Evolutionary conservation across 345 rosid genomes (phyloP).

Genomic region (Linum lewisii): DNA sequence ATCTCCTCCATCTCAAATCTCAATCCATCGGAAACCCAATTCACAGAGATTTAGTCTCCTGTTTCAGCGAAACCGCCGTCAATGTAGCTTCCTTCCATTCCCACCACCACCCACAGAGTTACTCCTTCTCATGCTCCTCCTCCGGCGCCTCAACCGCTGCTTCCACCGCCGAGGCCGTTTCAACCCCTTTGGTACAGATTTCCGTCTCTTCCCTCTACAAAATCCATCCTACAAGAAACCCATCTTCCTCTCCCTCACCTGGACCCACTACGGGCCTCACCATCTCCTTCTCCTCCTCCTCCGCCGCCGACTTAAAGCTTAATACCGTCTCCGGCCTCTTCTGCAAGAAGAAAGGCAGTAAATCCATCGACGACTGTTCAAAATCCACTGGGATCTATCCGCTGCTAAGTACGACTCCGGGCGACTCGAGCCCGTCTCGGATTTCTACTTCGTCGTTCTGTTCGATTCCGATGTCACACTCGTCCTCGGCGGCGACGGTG

Average conservation of each 20-base stretch:
- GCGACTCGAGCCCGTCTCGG: slow-evolving; percentile 54
- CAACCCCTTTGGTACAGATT: slow-evolving; percentile 50
- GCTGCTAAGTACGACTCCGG: slow-evolving; percentile 42
- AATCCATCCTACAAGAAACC: slow-evolving; percentile 30
- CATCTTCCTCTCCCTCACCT: slow-evolving; percentile 30
- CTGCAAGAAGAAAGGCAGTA: slow-evolving; percentile 73
- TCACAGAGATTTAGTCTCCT: slow-evolving; percentile 82
- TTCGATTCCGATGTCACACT: slow-evolving; percentile 63
- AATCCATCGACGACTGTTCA: slow-evolving; percentile 46
- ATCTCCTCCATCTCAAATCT: not conserved
- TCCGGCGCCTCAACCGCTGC: slow-evolving; percentile 29
- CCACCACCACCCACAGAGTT: slow-evolving; percentile 40
- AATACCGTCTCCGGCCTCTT: slow-evolving; percentile 50
- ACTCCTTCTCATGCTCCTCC: slow-evolving; percentile 48
- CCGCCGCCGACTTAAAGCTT: too few species aligned
- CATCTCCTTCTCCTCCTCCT: too few species aligned
- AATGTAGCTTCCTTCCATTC: slow-evolving; percentile 58
- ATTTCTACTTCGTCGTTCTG: slow-evolving; percentile 54
- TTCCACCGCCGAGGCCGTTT: slow-evolving; percentile 18
- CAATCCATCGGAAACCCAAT: slow-evolving; percentile 23
- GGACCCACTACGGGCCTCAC: slow-evolving; percentile 51
- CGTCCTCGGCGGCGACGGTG: slow-evolving; percentile 42
- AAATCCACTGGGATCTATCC: slow-evolving; percentile 77
- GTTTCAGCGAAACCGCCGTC: slow-evolving; percentile 71
- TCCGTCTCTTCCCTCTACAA: slow-evolving; percentile 53